Percentiles rank a stretch among this genome's conserved stretches.
These are phyloP conservation scores for Fraxinus excelsior DNA, from an alignment of 257 asterid species.

Conservation along the genomic window DNA sequence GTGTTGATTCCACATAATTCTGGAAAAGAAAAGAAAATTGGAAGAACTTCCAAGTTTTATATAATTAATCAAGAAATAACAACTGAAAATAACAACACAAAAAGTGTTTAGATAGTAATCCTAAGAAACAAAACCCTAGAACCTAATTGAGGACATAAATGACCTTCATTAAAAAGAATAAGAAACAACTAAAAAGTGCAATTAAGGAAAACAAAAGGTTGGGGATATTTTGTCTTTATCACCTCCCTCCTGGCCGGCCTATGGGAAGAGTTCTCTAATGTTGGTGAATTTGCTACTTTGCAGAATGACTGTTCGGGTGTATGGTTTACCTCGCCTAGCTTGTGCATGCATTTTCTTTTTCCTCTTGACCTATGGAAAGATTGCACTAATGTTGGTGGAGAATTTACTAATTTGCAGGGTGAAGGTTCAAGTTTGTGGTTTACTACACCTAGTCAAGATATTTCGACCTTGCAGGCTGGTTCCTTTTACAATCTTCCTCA, in stretches of 20 bases:
- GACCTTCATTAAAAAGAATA: too few relatives aligned
- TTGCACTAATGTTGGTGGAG: constrained; percentile 15
- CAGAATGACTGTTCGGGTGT: constrained; percentile 76
- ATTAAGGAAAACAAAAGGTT: too few relatives aligned
- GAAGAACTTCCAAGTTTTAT: too few relatives aligned
- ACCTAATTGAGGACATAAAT: too few relatives aligned
- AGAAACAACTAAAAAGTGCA: too few relatives aligned
- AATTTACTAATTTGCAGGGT: constrained; percentile 47
- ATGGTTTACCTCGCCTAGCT: constrained; percentile 38
- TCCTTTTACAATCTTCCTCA: constrained; percentile 85
- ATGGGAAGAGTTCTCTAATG: constrained; percentile 15
- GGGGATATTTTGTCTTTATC: too few relatives aligned
- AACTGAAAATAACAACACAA: too few relatives aligned
- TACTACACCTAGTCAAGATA: constrained; percentile 65
- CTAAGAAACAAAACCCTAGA: too few relatives aligned
- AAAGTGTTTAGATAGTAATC: too few relatives aligned
- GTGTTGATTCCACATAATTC: too few relatives aligned
- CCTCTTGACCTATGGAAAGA: constrained; percentile 10
- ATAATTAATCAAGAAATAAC: too few relatives aligned
- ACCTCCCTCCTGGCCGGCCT: not conserved
- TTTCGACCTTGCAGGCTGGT: constrained; percentile 70
- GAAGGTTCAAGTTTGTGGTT: constrained; percentile 84
- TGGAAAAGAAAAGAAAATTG: too few relatives aligned
- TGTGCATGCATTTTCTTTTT: not conserved
- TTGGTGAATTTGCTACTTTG: constrained; percentile 15